Conservation (phyloP, 2,329 filamentous ascomycete species). For the Neurospora sp. region DNA sequence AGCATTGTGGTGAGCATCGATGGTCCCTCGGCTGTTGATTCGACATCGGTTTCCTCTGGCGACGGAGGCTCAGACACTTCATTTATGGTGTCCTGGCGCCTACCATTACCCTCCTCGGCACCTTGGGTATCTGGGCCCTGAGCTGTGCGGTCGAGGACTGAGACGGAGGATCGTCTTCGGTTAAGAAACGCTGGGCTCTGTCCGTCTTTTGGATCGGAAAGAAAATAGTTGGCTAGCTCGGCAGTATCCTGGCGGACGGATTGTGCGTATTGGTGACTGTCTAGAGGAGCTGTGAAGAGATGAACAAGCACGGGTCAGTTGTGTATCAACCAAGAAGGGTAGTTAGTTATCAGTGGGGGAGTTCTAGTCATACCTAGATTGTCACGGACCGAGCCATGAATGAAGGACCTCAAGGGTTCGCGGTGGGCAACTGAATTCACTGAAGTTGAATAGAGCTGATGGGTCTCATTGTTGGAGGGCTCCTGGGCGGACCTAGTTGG, state of each 20-base stretch:
- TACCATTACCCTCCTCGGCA: constrained; percentile 12
- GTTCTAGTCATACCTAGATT: constrained; percentile 37
- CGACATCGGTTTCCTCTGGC: constrained; percentile 27
- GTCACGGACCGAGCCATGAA: constrained; percentile 54
- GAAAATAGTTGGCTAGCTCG: constrained; percentile 72
- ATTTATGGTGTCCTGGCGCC: constrained; percentile 36
- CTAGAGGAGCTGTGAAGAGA: constrained; percentile 37
- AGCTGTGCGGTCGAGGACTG: constrained; percentile 17
- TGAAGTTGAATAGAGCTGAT: constrained; percentile 30
- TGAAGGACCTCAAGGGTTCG: constrained; percentile 62
- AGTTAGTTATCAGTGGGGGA: not conserved
- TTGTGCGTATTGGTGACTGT: constrained; percentile 64
- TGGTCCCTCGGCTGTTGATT: constrained; percentile 23
- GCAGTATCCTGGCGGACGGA: constrained; percentile 80
- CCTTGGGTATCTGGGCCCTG: constrained; percentile 11
- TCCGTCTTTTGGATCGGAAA: constrained; percentile 50
- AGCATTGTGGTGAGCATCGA: constrained; percentile 41
- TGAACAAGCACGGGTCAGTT: not conserved
- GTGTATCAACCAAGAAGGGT: not conserved
- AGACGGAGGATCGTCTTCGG: constrained; percentile 26
- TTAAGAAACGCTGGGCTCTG: constrained; percentile 36
- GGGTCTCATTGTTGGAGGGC: constrained; percentile 18
- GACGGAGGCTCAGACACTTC: constrained; percentile 52
- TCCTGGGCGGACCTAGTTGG: constrained; percentile 11
- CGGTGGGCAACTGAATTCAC: constrained; percentile 35